Evolutionary conservation across 2,329 filamentous ascomycete genomes (phyloP).

Genomic region (Tolypocladium paradoxum): DNA sequence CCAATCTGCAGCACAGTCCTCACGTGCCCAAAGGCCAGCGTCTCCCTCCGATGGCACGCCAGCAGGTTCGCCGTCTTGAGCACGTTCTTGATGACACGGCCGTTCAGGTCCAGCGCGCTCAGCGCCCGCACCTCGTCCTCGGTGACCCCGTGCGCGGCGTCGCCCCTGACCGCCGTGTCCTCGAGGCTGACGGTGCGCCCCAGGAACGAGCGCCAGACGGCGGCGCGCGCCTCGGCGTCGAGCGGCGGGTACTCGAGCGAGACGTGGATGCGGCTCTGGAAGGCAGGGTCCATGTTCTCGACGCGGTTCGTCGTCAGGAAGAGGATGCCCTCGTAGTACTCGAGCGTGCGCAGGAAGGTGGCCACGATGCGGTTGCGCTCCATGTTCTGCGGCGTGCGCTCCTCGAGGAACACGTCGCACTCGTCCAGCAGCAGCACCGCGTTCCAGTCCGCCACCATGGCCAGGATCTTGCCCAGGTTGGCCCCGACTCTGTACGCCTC

Average conservation of each 20-base stretch:
- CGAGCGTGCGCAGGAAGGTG: constrained; percentile 31
- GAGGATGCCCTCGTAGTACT: constrained; percentile 37
- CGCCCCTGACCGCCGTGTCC: constrained; percentile 10
- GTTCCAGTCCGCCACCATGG: constrained; percentile 51
- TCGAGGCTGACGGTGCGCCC: constrained; percentile 14
- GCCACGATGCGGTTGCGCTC: constrained; percentile 21
- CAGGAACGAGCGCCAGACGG: constrained; percentile 30
- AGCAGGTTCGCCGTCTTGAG: constrained; percentile 25
- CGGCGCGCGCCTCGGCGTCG: constrained; percentile 20
- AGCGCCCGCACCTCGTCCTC: constrained; percentile 23
- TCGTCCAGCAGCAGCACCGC: constrained; percentile 25
- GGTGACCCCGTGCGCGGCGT: constrained; percentile 17
- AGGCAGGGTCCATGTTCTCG: constrained; percentile 33
- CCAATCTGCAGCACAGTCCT: constrained; percentile 19
- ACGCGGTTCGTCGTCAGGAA: constrained; percentile 39
- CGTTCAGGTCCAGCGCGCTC: constrained; percentile 31
- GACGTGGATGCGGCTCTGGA: constrained; percentile 37
- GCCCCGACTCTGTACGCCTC: constrained; percentile 53
- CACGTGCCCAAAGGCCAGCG: constrained; percentile 16
- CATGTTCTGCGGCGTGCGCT: constrained; percentile 22
- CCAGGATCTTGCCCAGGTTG: constrained; percentile 41
- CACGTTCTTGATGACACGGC: constrained; percentile 41
- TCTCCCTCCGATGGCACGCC: constrained; percentile 19
- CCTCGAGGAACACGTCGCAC: constrained; percentile 33
- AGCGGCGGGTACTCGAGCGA: constrained; percentile 34